Evolutionary conservation across 108 stramenopile genomes (phyloP).

Genomic region (Nitzschia putrida): DNA sequence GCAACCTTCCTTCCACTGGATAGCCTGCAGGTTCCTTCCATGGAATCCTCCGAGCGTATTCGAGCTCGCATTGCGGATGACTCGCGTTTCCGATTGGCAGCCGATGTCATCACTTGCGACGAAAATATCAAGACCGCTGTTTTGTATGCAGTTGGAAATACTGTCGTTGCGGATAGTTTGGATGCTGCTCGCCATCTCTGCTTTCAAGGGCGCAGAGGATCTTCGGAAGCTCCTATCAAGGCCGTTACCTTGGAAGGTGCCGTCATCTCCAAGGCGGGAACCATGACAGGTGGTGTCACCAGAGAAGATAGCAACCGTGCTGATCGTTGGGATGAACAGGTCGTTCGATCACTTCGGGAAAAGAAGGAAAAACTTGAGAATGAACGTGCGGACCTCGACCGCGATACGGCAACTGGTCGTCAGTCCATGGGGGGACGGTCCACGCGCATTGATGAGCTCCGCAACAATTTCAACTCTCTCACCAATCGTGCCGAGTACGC

Average conservation of each 20-base stretch:
- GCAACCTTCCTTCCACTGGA: conserved; percentile 97
- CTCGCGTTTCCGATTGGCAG: conserved; percentile 77
- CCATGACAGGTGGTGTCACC: conserved; percentile 94
- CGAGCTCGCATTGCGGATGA: conserved; percentile 82
- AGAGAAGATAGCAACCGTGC: conserved; percentile 68
- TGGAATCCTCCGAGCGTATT: conserved; percentile 81
- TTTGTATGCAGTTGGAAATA: conserved; percentile 91
- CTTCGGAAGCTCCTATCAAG: conserved; percentile 71
- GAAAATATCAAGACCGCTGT: conserved; percentile 83
- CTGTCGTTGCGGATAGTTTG: conserved; percentile 92
- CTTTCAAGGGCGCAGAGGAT: conserved; percentile 52
- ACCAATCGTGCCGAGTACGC: conserved; percentile 72
- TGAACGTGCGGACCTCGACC: conserved; percentile 69
- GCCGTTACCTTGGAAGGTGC: conserved; percentile 93
- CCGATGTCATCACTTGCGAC: conserved; percentile 90
- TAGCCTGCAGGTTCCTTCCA: conserved; percentile 71
- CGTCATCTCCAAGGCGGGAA: conserved; percentile 95
- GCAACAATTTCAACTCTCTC: conserved; percentile 68
- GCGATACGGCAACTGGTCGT: conserved; percentile 46
- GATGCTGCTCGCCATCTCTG: conserved; percentile 89
- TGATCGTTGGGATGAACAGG: conserved; percentile 79
- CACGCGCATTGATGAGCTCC: conserved; percentile 68
- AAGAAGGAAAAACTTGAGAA: conserved; percentile 75
- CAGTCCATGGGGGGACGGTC: conserved; percentile 35
- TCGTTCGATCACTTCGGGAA: conserved; percentile 60